A percentile compares a stretch with the other conserved stretches of the same genome.
Conservation (phyloP, 257 asterid species). For the Thymus quinquecostatus region DNA sequence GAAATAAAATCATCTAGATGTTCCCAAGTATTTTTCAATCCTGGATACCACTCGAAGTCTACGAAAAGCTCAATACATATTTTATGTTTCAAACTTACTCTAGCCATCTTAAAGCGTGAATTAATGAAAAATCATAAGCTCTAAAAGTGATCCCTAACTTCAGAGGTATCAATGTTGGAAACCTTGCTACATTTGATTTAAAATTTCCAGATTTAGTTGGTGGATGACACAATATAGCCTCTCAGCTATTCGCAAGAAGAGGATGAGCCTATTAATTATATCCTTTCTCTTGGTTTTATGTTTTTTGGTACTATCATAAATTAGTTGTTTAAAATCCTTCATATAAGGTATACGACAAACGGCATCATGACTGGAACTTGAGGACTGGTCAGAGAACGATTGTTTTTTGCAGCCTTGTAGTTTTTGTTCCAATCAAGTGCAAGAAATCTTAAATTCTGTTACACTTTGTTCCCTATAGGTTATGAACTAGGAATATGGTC, state of each 20-base stretch:
- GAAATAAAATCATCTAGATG: constrained; percentile 12
- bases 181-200: no score
- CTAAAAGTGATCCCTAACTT: not conserved
- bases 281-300: not conserved
- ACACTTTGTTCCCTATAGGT: constrained; percentile 3
- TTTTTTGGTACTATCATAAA: not conserved
- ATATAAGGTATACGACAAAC: not conserved
- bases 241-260: not conserved
- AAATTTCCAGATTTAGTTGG: constrained; percentile 5
- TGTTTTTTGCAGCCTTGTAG: constrained; percentile 7
- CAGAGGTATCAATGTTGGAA: not conserved
- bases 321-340: not conserved
- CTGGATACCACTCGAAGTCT: not conserved
- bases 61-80: no score
- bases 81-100: constrained; percentile 18
- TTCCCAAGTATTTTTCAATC: not conserved
- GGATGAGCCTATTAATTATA: not conserved
- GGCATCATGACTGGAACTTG: not conserved
- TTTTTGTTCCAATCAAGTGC: constrained; percentile 16
- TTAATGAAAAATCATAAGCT: not conserved
- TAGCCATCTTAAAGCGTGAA: not conserved
- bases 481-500: constrained; percentile 20
- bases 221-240: not conserved
- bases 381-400: not conserved
- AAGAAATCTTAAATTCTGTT: constrained; percentile 16